Evolutionary conservation across 2,329 filamentous ascomycete genomes (phyloP).

Genomic region (Parascedosporium putredinis): DNA sequence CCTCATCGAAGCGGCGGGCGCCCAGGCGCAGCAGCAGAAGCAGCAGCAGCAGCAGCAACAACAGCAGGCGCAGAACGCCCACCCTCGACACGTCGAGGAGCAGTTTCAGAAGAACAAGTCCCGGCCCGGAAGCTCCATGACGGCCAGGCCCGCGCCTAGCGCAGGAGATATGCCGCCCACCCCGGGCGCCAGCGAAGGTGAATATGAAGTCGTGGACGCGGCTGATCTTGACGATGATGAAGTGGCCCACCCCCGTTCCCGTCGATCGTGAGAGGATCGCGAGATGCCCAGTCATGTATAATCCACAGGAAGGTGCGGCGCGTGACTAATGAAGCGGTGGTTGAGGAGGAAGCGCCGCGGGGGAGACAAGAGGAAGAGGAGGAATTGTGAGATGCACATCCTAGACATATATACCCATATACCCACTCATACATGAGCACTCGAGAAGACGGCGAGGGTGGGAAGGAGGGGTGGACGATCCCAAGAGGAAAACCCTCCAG

Average conservation of each 20-base stretch:
- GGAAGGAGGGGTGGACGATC: neutral
- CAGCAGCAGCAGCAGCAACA: conserved; percentile 5
- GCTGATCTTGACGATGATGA: conserved; percentile 14
- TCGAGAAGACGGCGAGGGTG: neutral
- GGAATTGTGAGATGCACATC: neutral
- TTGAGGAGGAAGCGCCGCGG: neutral
- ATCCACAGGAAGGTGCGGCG: neutral
- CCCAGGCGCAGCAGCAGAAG: conserved; percentile 4
- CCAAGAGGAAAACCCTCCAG: too few relatives aligned
- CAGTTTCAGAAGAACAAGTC: conserved; percentile 23
- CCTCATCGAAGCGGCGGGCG: conserved; percentile 5
- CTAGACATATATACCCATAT: conserved; percentile 2
- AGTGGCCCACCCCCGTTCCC: conserved; percentile 6
- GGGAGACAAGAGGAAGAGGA: neutral
- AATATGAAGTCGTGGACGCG: conserved; percentile 19
- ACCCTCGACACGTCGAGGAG: conserved; percentile 13
- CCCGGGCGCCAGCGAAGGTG: conserved; percentile 53
- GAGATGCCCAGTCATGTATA: neutral
- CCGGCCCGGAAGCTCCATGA: conserved; percentile 41
- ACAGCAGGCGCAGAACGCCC: conserved; percentile 13
- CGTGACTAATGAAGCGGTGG: neutral
- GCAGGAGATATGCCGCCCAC: conserved; percentile 50
- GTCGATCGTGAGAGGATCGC: neutral
- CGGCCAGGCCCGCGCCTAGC: conserved; percentile 39
- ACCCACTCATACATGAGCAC: neutral